Evolutionary conservation across 139 green algal species (phyloP), one percentile per base, ranked within the genome.

Genomic region (Micractinium conductrix): DNA sequence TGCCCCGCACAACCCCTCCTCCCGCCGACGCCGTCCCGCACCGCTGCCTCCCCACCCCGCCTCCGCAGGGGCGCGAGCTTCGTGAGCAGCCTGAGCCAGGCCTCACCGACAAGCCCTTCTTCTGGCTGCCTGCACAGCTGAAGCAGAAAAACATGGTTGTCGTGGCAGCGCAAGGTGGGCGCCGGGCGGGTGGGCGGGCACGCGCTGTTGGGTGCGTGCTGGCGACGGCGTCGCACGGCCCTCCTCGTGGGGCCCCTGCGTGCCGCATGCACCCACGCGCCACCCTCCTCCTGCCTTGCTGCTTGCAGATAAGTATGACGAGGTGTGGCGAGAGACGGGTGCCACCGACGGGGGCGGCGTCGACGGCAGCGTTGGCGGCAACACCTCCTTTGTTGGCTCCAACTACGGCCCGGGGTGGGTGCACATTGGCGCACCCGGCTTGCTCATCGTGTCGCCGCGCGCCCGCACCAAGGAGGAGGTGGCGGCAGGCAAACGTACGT

Each of bases 71-170:
- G n/a, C n/a, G n/a, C n/a, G n/a, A n/a, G n/a, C n/a, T n/a, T n/a
- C n/a, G n/a, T n/a, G n/a, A n/a, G n/a, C n/a, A n/a, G n/a, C n/a
- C 40, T 7, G 19, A 4, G 42, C 28, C 70, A 53, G 42, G 33
- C 65, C 74, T 68, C 45, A 24, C 4, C 14, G 45, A n/a, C 53
- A 22, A 17, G 38, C 28, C 58, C 24, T 82, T 55, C 58, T 73
- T 44, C 42, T 82, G 68, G 35, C 9, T 82, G 55, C 76, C 76
- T 4, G 76, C 76, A 0, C 76, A 82, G 76, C 37, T 82, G 37
- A 26, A 40, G 1, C 4, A n/a, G 2, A n/a, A 42, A 26, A 82
- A 71, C 76, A 71, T 82, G 24, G 58, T 82, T 55, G 62, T 71
- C 10, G 76, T 82, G 38, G 76, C 19, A 0, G 76, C 76, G 38